These are phyloP conservation scores for Caloboletus inedulis DNA, from an alignment of 1,284 basidiomycete genomes.

Conservation along the genomic window DNA sequence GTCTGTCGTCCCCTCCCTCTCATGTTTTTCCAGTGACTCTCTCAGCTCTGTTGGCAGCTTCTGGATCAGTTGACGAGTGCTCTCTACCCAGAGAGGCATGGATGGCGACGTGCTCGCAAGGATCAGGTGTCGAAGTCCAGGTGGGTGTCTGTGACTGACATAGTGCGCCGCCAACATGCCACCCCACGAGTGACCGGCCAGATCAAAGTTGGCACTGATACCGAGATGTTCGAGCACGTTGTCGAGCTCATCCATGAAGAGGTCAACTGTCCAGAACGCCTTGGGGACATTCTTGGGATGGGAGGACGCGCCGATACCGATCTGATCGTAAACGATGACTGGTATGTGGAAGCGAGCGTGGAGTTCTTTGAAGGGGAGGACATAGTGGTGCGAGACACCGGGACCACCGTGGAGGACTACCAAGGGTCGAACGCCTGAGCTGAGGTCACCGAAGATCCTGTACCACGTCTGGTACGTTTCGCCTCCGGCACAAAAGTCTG, in stretches of 20 bases:
- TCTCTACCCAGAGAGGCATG: slow-evolving; percentile 24
- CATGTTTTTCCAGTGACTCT: slow-evolving; percentile 24
- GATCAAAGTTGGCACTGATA: slow-evolving; percentile 38
- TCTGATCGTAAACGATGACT: slow-evolving; percentile 51
- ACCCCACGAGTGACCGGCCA: slow-evolving; percentile 53
- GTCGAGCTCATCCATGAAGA: slow-evolving; percentile 51
- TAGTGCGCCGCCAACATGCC: slow-evolving; percentile 45
- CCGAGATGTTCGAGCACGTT: slow-evolving; percentile 40
- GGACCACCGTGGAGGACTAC: slow-evolving; percentile 41
- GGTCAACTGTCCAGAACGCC: slow-evolving; percentile 45
- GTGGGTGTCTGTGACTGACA: slow-evolving; percentile 33
- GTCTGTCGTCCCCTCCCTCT: slow-evolving; percentile 16
- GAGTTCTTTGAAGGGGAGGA: slow-evolving; percentile 39
- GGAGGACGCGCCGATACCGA: slow-evolving; percentile 46
- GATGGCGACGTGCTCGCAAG: slow-evolving; percentile 28
- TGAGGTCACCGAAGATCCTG: slow-evolving; percentile 3
- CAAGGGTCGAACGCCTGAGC: neutral
- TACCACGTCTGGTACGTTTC: slow-evolving; percentile 29
- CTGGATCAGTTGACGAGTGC: slow-evolving; percentile 8
- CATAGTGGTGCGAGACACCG: slow-evolving; percentile 42
- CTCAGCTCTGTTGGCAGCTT: slow-evolving; percentile 23
- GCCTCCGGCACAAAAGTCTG: slow-evolving; percentile 6
- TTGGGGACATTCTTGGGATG: slow-evolving; percentile 36
- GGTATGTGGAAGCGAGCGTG: slow-evolving; percentile 32
- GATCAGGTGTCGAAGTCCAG: slow-evolving; percentile 41